Base-by-base conservation (phyloP, 2,329 filamentous ascomycete genomes). In the Talaromyces amestolkiae region DNA sequence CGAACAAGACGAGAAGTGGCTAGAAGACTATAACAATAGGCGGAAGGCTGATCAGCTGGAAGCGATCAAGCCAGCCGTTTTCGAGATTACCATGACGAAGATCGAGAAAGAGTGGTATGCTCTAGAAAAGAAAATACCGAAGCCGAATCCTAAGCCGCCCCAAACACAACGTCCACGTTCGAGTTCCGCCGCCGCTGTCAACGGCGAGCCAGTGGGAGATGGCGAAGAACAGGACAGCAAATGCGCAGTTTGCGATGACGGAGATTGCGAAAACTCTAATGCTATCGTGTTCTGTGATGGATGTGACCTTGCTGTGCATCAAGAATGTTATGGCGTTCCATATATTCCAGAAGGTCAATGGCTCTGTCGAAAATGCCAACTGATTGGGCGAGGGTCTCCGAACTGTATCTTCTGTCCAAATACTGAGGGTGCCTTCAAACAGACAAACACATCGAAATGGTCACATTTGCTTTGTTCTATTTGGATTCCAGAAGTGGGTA, bases 91-190 rank as follows among this genome's bases (percentile, higher is more conserved):
- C 17, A 96, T 99, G 80, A 99, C 95, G 10, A 97, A 97, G 77
- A 97, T 99, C 66, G 95, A 99, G 78, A 97, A 97, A 79, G 94
- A 98, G 76, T 99, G 95, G 92, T 92, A 98, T 76, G 91, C 92
- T 6, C 82, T 99, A 8, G 95, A 99, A 78, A 97, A 96, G 81
- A 86, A 93, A 67, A 98, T 99, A 74, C 95, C 95, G 0, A 99
- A 99, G 76, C 92, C 93, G 15, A 97, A 97, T 73, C 94, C 94
- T 0, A 97, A 97, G 72, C 93, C 95, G 54, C 93, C 94, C 15
- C 94, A 97, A 79, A 97, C 93, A 3, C 93, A 97, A 75, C 86
- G 94, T 41, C 94, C 93, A 19, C 87, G 94, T 66, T 97, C 94
- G 51, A 96, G 93, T 77, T 97, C 93, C 64, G 94, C 94, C 56